These are phyloP conservation scores for Phytophthora melonis DNA, from an alignment of 352 stramenopile species.

Conservation along the genomic window DNA sequence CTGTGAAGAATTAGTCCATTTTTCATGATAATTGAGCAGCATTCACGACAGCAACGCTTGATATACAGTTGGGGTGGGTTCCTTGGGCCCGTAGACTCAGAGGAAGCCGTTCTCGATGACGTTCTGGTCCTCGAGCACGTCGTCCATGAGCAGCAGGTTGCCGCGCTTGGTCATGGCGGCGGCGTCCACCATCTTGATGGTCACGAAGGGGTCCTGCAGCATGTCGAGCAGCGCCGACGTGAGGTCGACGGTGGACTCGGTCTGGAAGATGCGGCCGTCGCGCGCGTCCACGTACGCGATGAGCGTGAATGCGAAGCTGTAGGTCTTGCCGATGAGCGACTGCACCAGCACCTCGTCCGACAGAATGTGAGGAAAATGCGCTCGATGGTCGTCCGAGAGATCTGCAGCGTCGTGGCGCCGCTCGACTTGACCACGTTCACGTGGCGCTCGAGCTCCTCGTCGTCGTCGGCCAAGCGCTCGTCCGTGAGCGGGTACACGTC, in stretches of 20 bases:
- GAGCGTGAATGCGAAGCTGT: constrained; percentile 52
- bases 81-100: no score
- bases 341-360: constrained; percentile 54
- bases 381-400: constrained; percentile 50
- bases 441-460: not conserved
- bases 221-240: constrained; percentile 48
- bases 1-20: constrained; percentile 22
- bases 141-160: constrained; percentile 35
- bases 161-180: constrained; percentile 51
- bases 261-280: constrained; percentile 47
- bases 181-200: constrained; percentile 50
- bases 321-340: constrained; percentile 54
- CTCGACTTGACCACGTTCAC: constrained; percentile 30
- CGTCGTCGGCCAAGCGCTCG: not conserved
- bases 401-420: constrained; percentile 44
- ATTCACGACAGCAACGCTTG: not conserved
- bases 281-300: constrained; percentile 44
- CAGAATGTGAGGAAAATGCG: constrained; percentile 56
- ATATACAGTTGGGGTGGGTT: no score
- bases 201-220: constrained; percentile 47
- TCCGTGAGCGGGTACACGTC: constrained; percentile 1
- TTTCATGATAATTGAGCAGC: not conserved
- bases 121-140: constrained; percentile 52
- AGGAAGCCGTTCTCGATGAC: constrained; percentile 41
- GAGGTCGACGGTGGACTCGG: constrained; percentile 55